Base-by-base conservation (phyloP, 2,329 filamentous ascomycete genomes). In the Fusarium tricinctum region DNA sequence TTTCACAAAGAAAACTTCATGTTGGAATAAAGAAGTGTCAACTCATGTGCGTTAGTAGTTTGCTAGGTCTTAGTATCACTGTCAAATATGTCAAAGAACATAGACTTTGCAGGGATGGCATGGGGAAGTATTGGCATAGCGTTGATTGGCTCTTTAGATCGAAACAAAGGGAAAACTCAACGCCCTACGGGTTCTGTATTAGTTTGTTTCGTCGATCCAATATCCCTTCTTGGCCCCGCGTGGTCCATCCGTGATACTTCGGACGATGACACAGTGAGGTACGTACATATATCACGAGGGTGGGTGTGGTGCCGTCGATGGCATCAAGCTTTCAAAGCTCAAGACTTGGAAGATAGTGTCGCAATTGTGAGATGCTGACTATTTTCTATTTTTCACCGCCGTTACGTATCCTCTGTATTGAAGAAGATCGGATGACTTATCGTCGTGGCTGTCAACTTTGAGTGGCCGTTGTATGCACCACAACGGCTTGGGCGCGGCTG, bases 291-390 rank as follows among this genome's bases (percentile, higher is more conserved):
- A 39, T 32, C 45, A 42, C n/a, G 17, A 42, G 33, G 46, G 22
- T 20, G 6, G 17, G 22, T 32, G 48, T 38, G 40, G 35, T 62
- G 60, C 39, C 33, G 20, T 56, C 19, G 45, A 65, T 65, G 65
- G 65, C 65, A 52, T 35, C 23, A 62, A 63, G 22, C 44, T 69
- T 58, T 30, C 19, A 26, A 50, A 17, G 15, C 39, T n/a, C 19
- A 3, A 47, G 19, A n/a, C 22, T 19, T 30, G 46, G n/a, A 30
- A 26, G 17, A 33, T 32, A 38, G 22, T 17, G 40, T 17, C n/a
- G 26, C 22, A 13, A 15, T 39, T 28, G 20, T 6, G 19, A 23
- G 13, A 26, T 26, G 26, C 9, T 7, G 33, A 23, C 4, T 17
- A 20, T 22, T 48, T 7, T 23, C 4, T 17, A 20, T 22, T 48